phyloP scores from a whole-genome alignment of 768 basidiomycete genomes.

The Albatrellus ellisii region DNA sequence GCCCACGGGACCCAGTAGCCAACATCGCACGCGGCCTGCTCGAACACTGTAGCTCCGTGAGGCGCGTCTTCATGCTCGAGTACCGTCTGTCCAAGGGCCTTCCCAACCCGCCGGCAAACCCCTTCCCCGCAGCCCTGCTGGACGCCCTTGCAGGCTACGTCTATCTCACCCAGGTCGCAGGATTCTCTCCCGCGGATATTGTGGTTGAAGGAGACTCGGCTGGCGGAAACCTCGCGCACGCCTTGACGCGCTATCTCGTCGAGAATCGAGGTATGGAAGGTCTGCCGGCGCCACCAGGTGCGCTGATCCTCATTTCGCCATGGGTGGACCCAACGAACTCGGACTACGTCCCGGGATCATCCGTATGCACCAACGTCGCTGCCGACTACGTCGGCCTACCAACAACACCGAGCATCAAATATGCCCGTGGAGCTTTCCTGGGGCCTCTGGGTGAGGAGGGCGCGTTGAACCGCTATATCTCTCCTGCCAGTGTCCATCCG shows the following conservation, averaged over 20 bases:
- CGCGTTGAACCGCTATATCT: constrained; percentile 3
- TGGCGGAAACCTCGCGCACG: constrained; percentile 13
- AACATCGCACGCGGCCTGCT: constrained; percentile 27
- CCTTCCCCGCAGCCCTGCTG: constrained; percentile 12
- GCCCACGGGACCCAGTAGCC: constrained; percentile 29
- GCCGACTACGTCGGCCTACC: constrained; percentile 4
- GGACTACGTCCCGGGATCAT: background rate
- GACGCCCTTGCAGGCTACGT: constrained; percentile 11
- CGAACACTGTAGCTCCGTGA: constrained; percentile 19
- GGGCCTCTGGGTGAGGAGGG: background rate
- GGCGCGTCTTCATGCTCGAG: constrained; percentile 47
- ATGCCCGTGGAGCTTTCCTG: constrained; percentile 3
- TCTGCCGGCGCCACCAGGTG: constrained; percentile 5
- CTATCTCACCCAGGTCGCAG: constrained; percentile 8
- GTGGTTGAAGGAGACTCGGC: constrained; percentile 13
- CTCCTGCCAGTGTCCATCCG: constrained; percentile 4
- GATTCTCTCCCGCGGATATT: constrained; percentile 11
- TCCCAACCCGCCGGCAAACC: constrained; percentile 1
- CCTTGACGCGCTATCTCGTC: constrained; percentile 12
- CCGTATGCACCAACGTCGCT: background rate
- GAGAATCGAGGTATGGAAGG: constrained; percentile 3
- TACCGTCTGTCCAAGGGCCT: constrained; percentile 14
- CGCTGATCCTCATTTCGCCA: constrained; percentile 12
- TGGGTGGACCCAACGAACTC: constrained; percentile 9
- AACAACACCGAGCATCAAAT: background rate